Percentiles rank a stretch among this genome's conserved stretches.
Evolutionary conservation across 1,139 yeast genomes (phyloP).

Genomic region (Schwanniomyces etchellsii): DNA sequence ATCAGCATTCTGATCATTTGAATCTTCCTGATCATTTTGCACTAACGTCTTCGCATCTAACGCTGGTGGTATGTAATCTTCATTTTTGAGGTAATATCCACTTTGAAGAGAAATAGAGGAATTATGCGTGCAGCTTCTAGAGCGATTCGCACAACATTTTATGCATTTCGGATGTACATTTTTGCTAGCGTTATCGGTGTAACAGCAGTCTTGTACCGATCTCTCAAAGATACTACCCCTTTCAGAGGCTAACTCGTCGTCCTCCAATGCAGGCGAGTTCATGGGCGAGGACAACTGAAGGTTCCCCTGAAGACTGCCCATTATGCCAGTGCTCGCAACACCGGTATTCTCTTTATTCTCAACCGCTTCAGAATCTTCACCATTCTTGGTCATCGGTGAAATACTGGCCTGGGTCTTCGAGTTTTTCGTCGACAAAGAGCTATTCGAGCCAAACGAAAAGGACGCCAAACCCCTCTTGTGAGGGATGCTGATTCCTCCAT

Average conservation of each 20-base stretch:
- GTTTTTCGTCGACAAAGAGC: not conserved
- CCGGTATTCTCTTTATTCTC: too few species aligned
- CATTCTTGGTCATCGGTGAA: not conserved
- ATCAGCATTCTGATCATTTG: constrained; percentile 51
- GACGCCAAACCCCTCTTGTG: constrained; percentile 1
- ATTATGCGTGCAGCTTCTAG: constrained; percentile 23
- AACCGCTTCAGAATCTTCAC: not conserved
- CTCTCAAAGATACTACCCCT: constrained; percentile 47
- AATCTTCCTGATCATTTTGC: constrained; percentile 39
- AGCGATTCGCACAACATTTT: constrained; percentile 11
- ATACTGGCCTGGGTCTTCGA: not conserved
- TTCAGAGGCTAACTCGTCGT: constrained; percentile 1
- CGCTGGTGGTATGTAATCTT: constrained; percentile 78
- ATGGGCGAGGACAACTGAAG: constrained; percentile 9
- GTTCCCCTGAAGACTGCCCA: constrained; percentile 2
- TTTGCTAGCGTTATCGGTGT: not conserved
- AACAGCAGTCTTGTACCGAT: constrained; percentile 47
- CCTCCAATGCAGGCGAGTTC: constrained; percentile 7
- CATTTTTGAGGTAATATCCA: constrained; percentile 27
- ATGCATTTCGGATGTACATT: constrained; percentile 10
- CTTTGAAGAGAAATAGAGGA: constrained; percentile 21
- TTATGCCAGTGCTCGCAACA: too few species aligned
- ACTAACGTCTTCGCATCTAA: constrained; percentile 72
- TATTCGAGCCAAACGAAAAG: not conserved
- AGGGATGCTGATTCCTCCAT: too few species aligned